These are phyloP conservation scores for Chlamydomonas sp. DNA, from an alignment of 139 green algal species.

Conservation along the genomic window DNA sequence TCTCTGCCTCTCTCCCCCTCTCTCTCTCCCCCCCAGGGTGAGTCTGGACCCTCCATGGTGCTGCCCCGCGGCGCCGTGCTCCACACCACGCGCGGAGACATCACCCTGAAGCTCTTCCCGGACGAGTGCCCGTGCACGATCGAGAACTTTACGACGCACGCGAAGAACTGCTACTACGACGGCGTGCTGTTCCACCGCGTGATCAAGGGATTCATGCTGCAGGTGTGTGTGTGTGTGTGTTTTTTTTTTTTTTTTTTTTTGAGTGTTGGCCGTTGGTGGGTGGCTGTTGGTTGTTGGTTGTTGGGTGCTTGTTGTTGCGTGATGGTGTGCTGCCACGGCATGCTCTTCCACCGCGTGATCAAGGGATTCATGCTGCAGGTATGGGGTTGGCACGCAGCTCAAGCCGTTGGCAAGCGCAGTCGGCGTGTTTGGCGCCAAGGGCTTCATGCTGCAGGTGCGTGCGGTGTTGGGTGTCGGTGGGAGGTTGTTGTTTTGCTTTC, in stretches of 20 bases:
- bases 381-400: too few species aligned
- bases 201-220: conserved; percentile 98
- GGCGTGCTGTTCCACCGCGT: conserved; percentile 72
- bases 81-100: conserved; percentile 85
- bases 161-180: conserved; percentile 92
- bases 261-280: too few species aligned
- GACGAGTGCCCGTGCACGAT: conserved; percentile 92
- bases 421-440: too few species aligned
- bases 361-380: conserved; percentile 97
- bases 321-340: conserved; percentile 41
- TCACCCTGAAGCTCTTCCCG: conserved; percentile 84
- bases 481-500: too few species aligned
- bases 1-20: too few species aligned
- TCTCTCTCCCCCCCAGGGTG: too few species aligned
- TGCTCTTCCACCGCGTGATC: conserved; percentile 83
- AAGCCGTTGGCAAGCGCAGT: too few species aligned
- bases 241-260: too few species aligned
- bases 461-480: too few species aligned
- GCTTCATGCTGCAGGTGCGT: too few species aligned
- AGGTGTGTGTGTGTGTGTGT: conserved; percentile 3
- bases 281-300: too few species aligned
- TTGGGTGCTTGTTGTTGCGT: background rate
- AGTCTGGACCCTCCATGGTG: too few species aligned
- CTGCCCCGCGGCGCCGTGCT: conserved; percentile 68
- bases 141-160: conserved; percentile 97